Evolutionary conservation across 2,329 filamentous ascomycete genomes (phyloP), one percentile per base, ranked within the genome.

Genomic region (Calonectria crousiana): DNA sequence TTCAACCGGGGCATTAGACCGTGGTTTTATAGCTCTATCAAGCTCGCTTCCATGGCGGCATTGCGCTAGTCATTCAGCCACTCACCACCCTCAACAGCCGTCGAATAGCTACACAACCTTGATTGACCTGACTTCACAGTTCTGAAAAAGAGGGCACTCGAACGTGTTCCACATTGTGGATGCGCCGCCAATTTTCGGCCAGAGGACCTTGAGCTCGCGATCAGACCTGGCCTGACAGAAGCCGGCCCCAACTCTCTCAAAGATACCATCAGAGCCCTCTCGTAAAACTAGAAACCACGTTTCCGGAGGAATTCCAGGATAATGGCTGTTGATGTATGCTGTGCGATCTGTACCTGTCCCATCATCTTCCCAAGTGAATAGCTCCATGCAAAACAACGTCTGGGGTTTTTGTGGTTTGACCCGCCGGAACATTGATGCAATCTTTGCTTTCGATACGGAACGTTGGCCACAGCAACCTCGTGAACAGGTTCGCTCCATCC

Each of bases 341-440:
- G 62, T 66, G 26, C 62, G 44, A 23, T 66, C 41, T 9, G 41
- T 20, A 20, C 62, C 36, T 41, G 56, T 30, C 18, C 64, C 64
- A 20, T 66, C 64, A 26, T 52, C 65, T 30, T 67, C 49, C 65
- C 65, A 67, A 10, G 32, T 41, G 5, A 67, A 56, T 4, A 67
- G 23, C n/a, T 53, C 49, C 14, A 67, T 53, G 11, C 65, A 67
- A 26, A 41, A 67, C 10, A 67, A 23, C 11, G 14, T 66, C 11
- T 49, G n/a, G 13, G 30, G 44, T 11, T n/a, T 28, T 66, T 66
- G 44, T 10, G 44, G 64, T 4, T 28, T 49, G 4, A 16, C n/a
- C 32, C 44, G 41, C 34, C 28, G 30, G 18, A 52, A 66, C 4
- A 56, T 30, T 1, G 58, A 44, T 26, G 36, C 3, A 8, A 44